Evolutionary conservation across 2,329 filamentous ascomycete species (phyloP).

Genomic region (Fusarium sp.): DNA sequence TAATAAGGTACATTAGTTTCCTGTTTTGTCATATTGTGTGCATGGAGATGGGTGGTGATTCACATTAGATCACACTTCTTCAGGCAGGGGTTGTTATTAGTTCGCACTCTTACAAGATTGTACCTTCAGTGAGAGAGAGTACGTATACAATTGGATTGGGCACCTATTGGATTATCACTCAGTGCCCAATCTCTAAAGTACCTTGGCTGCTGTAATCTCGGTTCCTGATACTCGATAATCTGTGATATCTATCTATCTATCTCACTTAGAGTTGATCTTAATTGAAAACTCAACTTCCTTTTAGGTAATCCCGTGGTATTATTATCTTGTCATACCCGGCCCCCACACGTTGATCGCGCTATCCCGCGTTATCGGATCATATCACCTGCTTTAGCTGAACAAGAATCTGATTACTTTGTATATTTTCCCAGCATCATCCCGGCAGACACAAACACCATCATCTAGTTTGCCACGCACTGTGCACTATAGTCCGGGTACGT

Average conservation of each 20-base stretch:
- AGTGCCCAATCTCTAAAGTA: not conserved
- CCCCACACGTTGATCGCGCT: slow-evolving; percentile 41
- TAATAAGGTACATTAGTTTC: slow-evolving; percentile 31
- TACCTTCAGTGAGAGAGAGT: not conserved
- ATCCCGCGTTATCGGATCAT: slow-evolving; percentile 43
- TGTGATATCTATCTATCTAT: not conserved
- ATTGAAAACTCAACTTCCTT: not conserved
- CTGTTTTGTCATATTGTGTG: slow-evolving; percentile 30
- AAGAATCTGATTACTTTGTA: slow-evolving; percentile 1
- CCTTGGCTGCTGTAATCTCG: not conserved
- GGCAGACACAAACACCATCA: not conserved
- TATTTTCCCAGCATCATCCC: slow-evolving; percentile 32
- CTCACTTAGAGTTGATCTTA: not conserved
- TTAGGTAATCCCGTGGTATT: not conserved
- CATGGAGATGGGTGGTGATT: slow-evolving; percentile 24
- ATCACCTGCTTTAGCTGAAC: slow-evolving; percentile 19
- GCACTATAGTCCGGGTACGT: slow-evolving; percentile 1
- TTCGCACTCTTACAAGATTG: not conserved
- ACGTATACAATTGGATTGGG: slow-evolving; percentile 21
- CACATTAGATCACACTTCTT: slow-evolving; percentile 29
- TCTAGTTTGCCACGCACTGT: slow-evolving; percentile 13
- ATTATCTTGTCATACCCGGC: slow-evolving; percentile 14
- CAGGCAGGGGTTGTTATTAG: slow-evolving; percentile 19
- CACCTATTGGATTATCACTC: slow-evolving; percentile 11
- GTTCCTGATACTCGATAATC: slow-evolving; percentile 4